Base-by-base conservation (phyloP, 2,329 filamentous ascomycete genomes). In the Cyphellophora europaea region DNA sequence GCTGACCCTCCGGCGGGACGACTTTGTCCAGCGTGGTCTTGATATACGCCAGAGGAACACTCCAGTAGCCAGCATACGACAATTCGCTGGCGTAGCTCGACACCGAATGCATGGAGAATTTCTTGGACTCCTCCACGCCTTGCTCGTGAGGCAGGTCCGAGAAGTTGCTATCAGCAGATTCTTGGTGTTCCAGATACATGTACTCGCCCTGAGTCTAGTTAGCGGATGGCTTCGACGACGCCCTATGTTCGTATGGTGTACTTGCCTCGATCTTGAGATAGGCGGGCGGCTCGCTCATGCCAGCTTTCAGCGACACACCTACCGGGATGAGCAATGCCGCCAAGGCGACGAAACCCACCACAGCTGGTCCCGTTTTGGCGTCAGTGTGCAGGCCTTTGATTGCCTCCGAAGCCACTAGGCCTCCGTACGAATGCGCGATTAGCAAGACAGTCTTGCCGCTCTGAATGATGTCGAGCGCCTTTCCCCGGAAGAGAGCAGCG, bases 31-130 rank as follows among this genome's bases (percentile, higher is more conserved):
- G 43, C 23, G 49, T 45, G 21, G 50, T 52, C 19, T 58, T 23
- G 8, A 61, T 46, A 38, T 53, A 62, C 10, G 54, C 57, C 2
- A 54, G 51, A 1, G 54, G 53, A 3, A 59, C 40, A 27, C 57
- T 45, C 37, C 52, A 53, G 42, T 58, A 59, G 1, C 52, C 56
- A 5, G 49, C 25, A 38, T 58, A 49, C 4, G 52, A 55, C 14
- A 59, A 29, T 25, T 40, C 37, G 6, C 48, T 45, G 1, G 33
- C 39, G 36, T 61, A 60, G 27, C 49, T 52, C 10, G 41, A 29
- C 5, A 43, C 39, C 2, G 52, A 56, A 29, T 61, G 58, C 21
- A 27, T 32, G 11, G 39, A 23, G 13, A 44, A 39, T 15, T 23
- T 19, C 27, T 42, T 43, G 3, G 42, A 25, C 17, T 51, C 49